Evolutionary conservation across 139 green algal genomes (phyloP), one percentile per base, ranked within the genome.

Genomic region (Closterium sp.): DNA sequence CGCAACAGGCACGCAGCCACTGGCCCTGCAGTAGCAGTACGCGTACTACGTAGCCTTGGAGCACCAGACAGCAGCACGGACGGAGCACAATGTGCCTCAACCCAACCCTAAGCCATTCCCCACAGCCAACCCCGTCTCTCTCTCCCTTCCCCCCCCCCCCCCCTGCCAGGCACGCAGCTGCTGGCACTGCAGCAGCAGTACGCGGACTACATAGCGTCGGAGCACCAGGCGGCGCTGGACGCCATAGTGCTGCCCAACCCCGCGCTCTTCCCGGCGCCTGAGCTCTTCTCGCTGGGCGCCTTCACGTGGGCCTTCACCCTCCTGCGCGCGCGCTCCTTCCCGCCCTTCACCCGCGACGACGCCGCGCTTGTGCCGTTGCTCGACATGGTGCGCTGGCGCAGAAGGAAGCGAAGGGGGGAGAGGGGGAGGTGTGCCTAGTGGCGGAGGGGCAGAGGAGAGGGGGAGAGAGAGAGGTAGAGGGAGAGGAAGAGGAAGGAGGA

Each of bases 301-400:
- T 98, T 98, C 90, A 36, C 95, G 33, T 98, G 96, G 97, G 97
- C 96, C 3, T 96, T 96, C 76, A 96, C 94, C 33, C 97, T 92
- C 8, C 96, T 99, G 84, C 93, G 97, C 30, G 89, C 94, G 5
- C 93, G 96, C 10, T 66, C 94, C 8, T 96, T 97, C 89, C 31
- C 96, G 4, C 97, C 97, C 0, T 92, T 99, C 55, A 90, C 85
- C n/a, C 90, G 92, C 16, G 90, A 92, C 28, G 88, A 94, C 34
- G 88, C 97, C 4, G 96, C 96, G 2, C 95, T 99, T 35, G 97
- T 98, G 66, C 97, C 97, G 0, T 33, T 98, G 16, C 96, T 95
- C 32, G 97, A 98, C 92, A 76, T 96, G 93, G 96, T 97, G 87
- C 35, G 95, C 35, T 86, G 83, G n/a, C n/a, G n/a, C n/a, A n/a